phyloP scores from a whole-genome alignment of 345 rosid genomes.

The Eutrema japonicum region DNA sequence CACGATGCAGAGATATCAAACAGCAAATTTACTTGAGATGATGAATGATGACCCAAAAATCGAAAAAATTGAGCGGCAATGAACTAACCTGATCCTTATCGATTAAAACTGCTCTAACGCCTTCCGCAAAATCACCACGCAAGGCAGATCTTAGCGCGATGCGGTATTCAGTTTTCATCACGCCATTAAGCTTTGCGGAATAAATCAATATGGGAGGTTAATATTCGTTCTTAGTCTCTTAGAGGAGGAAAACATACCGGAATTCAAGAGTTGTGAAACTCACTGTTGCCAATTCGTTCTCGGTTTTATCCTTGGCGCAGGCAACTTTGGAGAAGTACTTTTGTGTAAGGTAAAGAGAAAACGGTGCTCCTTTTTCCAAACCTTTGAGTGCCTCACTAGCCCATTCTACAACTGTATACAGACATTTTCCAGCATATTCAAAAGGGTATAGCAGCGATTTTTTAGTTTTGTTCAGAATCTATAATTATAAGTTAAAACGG shows the following conservation, averaged over 20 bases:
- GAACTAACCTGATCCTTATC: slow-evolving; percentile 88
- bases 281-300: slow-evolving; percentile 62
- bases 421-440: not conserved
- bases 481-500: not conserved
- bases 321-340: slow-evolving; percentile 77
- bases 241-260: slow-evolving; percentile 2
- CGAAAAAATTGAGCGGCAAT: not conserved
- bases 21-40: too few species aligned
- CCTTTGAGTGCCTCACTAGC: slow-evolving; percentile 86
- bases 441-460: not conserved
- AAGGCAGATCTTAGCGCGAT: slow-evolving; percentile 75
- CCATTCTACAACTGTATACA: slow-evolving; percentile 72
- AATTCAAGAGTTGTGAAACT: slow-evolving; percentile 36
- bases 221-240: not conserved
- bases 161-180: slow-evolving; percentile 90
- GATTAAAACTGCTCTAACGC: slow-evolving; percentile 90
- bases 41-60: too few species aligned
- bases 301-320: slow-evolving; percentile 59
- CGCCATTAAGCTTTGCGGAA: slow-evolving; percentile 61
- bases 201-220: not conserved
- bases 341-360: slow-evolving; percentile 85
- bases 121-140: slow-evolving; percentile 78
- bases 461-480: not conserved
- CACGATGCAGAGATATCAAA: too few species aligned
- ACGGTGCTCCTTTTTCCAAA: slow-evolving; percentile 83